Conservation (phyloP, 169 alveolate species). For the Plasmodium cynomolgi region DNA sequence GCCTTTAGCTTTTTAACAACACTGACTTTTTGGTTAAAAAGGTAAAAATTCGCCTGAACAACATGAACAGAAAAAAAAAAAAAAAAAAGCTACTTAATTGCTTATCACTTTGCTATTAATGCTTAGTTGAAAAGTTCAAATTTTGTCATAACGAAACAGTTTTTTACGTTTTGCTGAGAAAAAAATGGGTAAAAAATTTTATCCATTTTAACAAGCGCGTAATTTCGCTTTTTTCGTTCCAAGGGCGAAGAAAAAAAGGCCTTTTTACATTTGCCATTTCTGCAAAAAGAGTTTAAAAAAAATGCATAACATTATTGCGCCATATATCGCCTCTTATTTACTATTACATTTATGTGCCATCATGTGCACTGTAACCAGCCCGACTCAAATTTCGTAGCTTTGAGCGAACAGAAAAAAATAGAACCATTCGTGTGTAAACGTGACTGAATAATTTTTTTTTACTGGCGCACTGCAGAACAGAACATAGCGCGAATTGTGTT, state of each 20-base stretch:
- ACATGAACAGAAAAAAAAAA: slow-evolving; percentile 1
- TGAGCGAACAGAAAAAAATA: neutral
- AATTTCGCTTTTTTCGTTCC: neutral
- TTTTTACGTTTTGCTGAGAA: neutral
- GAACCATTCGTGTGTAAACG: neutral
- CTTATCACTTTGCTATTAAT: neutral
- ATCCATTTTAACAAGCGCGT: neutral
- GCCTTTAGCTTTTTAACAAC: neutral
- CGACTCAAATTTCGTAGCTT: neutral
- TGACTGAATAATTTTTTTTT: too few species aligned
- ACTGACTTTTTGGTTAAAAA: neutral
- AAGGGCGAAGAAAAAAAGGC: neutral
- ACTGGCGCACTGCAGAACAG: neutral
- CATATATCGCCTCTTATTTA: neutral
- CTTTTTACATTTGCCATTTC: neutral
- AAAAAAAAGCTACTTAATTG: neutral
- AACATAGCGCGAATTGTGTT: neutral
- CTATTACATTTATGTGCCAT: neutral
- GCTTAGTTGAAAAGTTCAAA: neutral
- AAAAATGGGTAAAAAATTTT: neutral
- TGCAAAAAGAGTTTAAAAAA: too few species aligned
- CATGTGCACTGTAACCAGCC: neutral
- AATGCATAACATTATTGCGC: neutral
- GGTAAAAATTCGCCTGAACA: neutral
- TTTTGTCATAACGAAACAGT: neutral